These are phyloP conservation scores for Saccharomycopsis sp. DNA, from an alignment of 805 yeast species.

Conservation along the genomic window DNA sequence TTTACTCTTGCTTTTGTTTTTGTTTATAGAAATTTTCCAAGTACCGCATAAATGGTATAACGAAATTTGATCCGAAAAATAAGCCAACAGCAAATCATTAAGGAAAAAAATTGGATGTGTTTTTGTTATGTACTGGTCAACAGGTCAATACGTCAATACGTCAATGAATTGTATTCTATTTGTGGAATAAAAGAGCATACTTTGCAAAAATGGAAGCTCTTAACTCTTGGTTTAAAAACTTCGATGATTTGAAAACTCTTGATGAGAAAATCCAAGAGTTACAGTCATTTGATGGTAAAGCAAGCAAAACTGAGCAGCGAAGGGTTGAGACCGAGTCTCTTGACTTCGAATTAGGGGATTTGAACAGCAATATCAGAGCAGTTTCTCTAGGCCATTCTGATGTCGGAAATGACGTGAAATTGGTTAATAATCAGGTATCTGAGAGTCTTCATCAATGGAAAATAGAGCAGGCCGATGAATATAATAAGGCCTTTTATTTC, in stretches of 20 bases:
- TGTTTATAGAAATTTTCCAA: not conserved
- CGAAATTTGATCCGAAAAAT: not conserved
- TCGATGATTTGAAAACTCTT: slow-evolving; percentile 11
- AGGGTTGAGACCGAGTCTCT: not conserved
- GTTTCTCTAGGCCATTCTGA: not conserved
- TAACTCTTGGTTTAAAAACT: slow-evolving; percentile 11
- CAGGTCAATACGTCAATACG: no score
- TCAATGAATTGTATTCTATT: no score
- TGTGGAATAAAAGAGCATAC: not conserved
- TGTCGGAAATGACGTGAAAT: not conserved
- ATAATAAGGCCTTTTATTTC: slow-evolving; percentile 10
- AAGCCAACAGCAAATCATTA: not conserved
- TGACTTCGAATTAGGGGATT: not conserved
- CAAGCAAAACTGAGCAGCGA: not conserved
- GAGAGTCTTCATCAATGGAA: not conserved
- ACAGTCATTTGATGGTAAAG: not conserved
- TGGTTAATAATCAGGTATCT: not conserved
- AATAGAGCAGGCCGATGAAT: slow-evolving; percentile 11
- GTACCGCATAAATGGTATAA: not conserved
- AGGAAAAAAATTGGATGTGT: no score
- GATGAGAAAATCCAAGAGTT: slow-evolving; percentile 15
- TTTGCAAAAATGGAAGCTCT: slow-evolving; percentile 9
- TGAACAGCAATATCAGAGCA: not conserved
- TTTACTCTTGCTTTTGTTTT: not conserved
- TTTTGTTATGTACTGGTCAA: no score